Base-by-base conservation (phyloP, 1,139 yeast genomes). In the Yamadazyma epiphylla region DNA sequence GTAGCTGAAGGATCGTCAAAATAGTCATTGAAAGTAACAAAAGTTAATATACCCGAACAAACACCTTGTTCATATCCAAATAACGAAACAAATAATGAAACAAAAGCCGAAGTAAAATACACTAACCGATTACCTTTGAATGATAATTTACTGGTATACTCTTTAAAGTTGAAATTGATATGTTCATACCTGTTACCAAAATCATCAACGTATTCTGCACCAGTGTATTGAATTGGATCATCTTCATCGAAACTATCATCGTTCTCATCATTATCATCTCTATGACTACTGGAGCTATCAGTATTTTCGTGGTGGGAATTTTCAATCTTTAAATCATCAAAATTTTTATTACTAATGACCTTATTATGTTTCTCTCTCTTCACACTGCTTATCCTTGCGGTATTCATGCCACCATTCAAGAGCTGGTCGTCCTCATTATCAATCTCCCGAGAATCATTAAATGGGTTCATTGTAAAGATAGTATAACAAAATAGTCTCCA, bases 11-110 rank as follows among this genome's bases (percentile, higher is more conserved):
- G 80, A 26, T 67, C 41, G 38, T 64, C 38, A 42, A 71, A 74
- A 46, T 63, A 72, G 24, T 45, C 39, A 15, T 53, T 53, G 43
- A 74, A 74, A 2, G 74, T 67, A 12, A 53, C 65, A 38, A 58
- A 67, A n/a, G 71, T 66, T 29, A 67, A 49, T 26, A 87, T 77
- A 4, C 94, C 91, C 21, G 87, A 77, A 77, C 89, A 84, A 28
- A 86, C 95, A 33, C 95, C 95, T 57, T 87, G 96, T 52, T 87
- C 95, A 55, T 84, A 87, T 4, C 95, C 96, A 52, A 86, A 87
- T 20, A 87, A 64, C 34, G 87, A 80, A 10, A 87, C 95, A 32
- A 94, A 94, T 5, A 85, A 63, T 20, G 89, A 79, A 13, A 86
- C 94, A 55, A 86, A 86, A 8, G 82, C 77, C 2, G 89, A 77